Evolutionary conservation across 805 yeast genomes (phyloP).

Genomic region (Sugiyamaella chiloensis): DNA sequence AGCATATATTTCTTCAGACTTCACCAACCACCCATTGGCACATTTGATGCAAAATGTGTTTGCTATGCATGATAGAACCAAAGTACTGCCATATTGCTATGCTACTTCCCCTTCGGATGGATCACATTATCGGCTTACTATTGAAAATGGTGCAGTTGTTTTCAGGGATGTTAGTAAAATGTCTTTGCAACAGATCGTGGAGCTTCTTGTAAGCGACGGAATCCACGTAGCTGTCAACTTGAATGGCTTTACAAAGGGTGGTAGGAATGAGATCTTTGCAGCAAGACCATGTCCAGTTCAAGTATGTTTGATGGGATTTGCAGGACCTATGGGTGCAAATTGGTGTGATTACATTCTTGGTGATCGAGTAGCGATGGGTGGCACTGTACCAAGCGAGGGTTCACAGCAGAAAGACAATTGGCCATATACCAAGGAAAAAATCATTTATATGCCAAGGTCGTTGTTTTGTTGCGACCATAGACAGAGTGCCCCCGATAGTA

Average conservation of each 20-base stretch:
- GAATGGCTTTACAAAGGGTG: slow-evolving; percentile 36
- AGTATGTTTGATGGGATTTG: slow-evolving; percentile 34
- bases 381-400: slow-evolving; percentile 1
- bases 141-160: slow-evolving; percentile 25
- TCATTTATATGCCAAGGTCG: slow-evolving; percentile 30
- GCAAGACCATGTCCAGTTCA: slow-evolving; percentile 34
- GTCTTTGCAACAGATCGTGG: slow-evolving; percentile 27
- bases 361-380: slow-evolving; percentile 25
- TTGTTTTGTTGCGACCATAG: slow-evolving; percentile 36
- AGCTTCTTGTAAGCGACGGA: slow-evolving; percentile 29
- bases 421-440: slow-evolving; percentile 26
- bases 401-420: neutral
- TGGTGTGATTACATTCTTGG: slow-evolving; percentile 33
- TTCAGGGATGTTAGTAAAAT: slow-evolving; percentile 28
- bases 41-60: slow-evolving; percentile 36
- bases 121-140: slow-evolving; percentile 28
- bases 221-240: slow-evolving; percentile 33
- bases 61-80: slow-evolving; percentile 29
- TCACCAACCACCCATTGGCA: slow-evolving; percentile 34
- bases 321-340: slow-evolving; percentile 33
- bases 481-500: slow-evolving; percentile 31
- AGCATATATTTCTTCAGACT: slow-evolving; percentile 35
- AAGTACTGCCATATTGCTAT: slow-evolving; percentile 29
- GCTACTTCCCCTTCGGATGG: slow-evolving; percentile 31
- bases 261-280: slow-evolving; percentile 34